A percentile compares a stretch with the other conserved stretches of the same genome.
Evolutionary conservation across 2,329 filamentous ascomycete genomes (phyloP).

Genomic region (Sarocladiaceae sp.): DNA sequence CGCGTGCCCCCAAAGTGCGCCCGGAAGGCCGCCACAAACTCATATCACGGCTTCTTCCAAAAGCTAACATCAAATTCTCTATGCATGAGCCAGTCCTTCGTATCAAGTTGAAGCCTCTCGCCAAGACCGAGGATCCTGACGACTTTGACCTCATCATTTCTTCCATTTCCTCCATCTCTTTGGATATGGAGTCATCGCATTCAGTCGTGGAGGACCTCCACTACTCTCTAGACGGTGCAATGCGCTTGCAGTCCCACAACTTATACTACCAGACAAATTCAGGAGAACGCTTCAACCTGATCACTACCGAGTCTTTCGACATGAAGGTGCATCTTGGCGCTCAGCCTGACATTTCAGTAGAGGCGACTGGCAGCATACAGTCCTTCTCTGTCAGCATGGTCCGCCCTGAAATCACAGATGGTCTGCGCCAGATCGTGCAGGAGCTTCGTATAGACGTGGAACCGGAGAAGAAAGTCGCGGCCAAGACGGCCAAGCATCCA

Average conservation of each 20-base stretch:
- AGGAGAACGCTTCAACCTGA: slow-evolving; percentile 75
- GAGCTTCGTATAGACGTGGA: slow-evolving; percentile 70
- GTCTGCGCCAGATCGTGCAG: slow-evolving; percentile 81
- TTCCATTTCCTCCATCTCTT: slow-evolving; percentile 84
- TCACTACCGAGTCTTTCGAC: slow-evolving; percentile 84
- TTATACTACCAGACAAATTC: slow-evolving; percentile 90
- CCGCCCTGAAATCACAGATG: slow-evolving; percentile 85
- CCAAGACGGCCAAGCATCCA: slow-evolving; percentile 44
- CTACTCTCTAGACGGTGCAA: slow-evolving; percentile 77
- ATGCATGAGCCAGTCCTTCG: slow-evolving; percentile 94
- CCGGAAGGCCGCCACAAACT: slow-evolving; percentile 55
- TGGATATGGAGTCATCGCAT: slow-evolving; percentile 95
- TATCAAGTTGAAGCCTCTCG: slow-evolving; percentile 77
- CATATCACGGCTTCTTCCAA: slow-evolving; percentile 85
- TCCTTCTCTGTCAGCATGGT: slow-evolving; percentile 87
- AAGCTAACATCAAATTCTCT: slow-evolving; percentile 90
- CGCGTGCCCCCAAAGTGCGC: slow-evolving; percentile 25
- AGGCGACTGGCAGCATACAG: slow-evolving; percentile 71
- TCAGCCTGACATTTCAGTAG: slow-evolving; percentile 76
- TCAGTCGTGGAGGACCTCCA: slow-evolving; percentile 76
- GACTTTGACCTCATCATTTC: slow-evolving; percentile 96
- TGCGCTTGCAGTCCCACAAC: slow-evolving; percentile 78
- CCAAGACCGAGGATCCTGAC: slow-evolving; percentile 56
- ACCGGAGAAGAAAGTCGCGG: slow-evolving; percentile 45
- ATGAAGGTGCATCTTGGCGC: slow-evolving; percentile 80